These are phyloP conservation scores for Penicillium sp. DNA, from an alignment of 2,329 filamentous ascomycete species.

Conservation along the genomic window DNA sequence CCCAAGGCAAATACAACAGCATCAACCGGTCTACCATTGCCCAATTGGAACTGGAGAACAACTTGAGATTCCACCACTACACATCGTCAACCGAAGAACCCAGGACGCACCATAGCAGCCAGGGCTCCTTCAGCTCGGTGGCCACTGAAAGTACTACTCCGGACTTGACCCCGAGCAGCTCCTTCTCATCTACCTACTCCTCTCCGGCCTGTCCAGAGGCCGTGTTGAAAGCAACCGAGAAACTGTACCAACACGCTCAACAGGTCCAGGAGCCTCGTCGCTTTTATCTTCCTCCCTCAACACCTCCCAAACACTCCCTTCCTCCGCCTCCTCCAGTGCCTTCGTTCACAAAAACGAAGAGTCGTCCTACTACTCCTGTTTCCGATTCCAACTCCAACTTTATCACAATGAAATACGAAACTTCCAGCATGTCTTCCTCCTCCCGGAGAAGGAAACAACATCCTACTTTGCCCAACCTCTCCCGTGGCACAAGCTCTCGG, in stretches of 20 bases:
- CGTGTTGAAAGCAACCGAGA: conserved; percentile 26
- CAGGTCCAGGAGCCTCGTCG: conserved; percentile 14
- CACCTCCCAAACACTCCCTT: conserved; percentile 20
- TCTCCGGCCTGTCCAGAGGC: conserved; percentile 27
- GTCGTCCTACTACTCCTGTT: conserved; percentile 17
- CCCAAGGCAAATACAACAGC: conserved; percentile 11
- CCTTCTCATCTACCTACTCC: conserved; percentile 37
- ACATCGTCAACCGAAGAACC: conserved; percentile 21
- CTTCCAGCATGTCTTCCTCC: conserved; percentile 21
- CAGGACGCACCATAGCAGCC: conserved; percentile 25
- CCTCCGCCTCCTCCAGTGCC: conserved; percentile 23
- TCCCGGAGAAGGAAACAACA: conserved; percentile 31
- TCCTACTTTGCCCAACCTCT: conserved; percentile 29
- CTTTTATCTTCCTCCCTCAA: conserved; percentile 25
- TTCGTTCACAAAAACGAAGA: conserved; percentile 22
- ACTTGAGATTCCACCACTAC: conserved; percentile 26
- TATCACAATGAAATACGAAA: conserved; percentile 29
- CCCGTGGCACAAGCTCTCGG: conserved; percentile 20
- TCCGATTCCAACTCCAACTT: conserved; percentile 24
- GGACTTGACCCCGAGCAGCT: conserved; percentile 38
- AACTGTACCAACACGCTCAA: conserved; percentile 25
- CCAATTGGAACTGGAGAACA: conserved; percentile 30
- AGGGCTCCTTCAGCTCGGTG: conserved; percentile 33
- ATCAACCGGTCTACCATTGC: conserved; percentile 30
- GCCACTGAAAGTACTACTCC: conserved; percentile 31